phyloP scores from a whole-genome alignment of 768 basidiomycete genomes.

The Russula sp. region DNA sequence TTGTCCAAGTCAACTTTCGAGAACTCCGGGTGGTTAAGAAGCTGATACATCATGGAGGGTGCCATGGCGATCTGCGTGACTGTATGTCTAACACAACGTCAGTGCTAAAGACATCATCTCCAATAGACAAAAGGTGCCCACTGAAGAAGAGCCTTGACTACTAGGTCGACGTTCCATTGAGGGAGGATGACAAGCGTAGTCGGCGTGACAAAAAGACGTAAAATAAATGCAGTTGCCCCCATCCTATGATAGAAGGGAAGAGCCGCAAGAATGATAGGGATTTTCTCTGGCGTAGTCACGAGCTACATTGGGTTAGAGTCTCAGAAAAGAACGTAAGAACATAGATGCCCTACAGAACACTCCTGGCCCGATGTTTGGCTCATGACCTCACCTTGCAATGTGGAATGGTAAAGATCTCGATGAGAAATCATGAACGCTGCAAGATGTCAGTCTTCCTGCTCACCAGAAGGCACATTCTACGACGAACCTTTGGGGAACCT shows the following conservation, averaged over 20 bases:
- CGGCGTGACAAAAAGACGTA: too few relatives aligned
- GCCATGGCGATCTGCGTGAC: background rate
- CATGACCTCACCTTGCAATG: slow-evolving; percentile 28
- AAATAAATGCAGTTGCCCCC: slow-evolving; percentile 41
- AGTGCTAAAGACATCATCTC: too few relatives aligned
- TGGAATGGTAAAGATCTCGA: slow-evolving; percentile 43
- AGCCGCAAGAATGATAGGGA: slow-evolving; percentile 44
- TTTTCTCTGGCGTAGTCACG: slow-evolving; percentile 36
- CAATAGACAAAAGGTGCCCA: too few relatives aligned
- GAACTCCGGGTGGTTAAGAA: slow-evolving; percentile 8
- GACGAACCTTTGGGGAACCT: slow-evolving; percentile 51
- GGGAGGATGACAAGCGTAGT: too few relatives aligned
- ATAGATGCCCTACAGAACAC: slow-evolving; percentile 31
- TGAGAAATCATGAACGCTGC: slow-evolving; percentile 66
- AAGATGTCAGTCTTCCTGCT: background rate
- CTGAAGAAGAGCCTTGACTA: too few relatives aligned
- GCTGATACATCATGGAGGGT: slow-evolving; percentile 4
- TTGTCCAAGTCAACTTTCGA: slow-evolving; percentile 2
- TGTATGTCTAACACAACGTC: too few relatives aligned
- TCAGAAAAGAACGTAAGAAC: background rate
- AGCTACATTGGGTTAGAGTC: slow-evolving; percentile 29
- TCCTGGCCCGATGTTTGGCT: slow-evolving; percentile 29
- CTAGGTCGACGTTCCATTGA: too few relatives aligned
- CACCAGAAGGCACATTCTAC: background rate
- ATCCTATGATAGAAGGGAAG: slow-evolving; percentile 64